Base-by-base conservation (phyloP, 306 rosid genomes). In the Trifolium dubium region DNA sequence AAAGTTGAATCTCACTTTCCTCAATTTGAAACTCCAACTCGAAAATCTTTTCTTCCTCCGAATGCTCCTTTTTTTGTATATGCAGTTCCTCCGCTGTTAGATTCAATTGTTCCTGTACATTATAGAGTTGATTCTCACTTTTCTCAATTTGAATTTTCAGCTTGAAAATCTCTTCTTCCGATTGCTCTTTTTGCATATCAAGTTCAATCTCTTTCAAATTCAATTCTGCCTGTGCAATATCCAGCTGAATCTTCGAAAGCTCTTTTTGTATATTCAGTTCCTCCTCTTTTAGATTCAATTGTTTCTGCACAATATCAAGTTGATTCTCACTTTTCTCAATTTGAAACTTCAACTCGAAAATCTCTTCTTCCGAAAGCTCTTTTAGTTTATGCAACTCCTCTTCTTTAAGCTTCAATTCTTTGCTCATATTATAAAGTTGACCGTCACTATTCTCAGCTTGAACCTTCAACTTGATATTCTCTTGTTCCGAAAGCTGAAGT, bases 401-500 rank as follows among this genome's bases (percentile, higher is more conserved):
- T n/a, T 29, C 34, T 55, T 23, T 55, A 35, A 23, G 35, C n/a
- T 10, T 28, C 62, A 79, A 86, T 12, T 5, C 29, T 53, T 46
- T 12, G 85, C 81, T 0, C 69, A 61, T 58, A 72, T 71, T 79
- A 77, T 23, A 14, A 28, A 85, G 85, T 80, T 77, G 85, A 76
- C 32, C 67, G 72, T 88, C 71, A 12, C 67, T 66, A 56, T 64
- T 70, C 81, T 83, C 82, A 44, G 78, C 40, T 67, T 69, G 83
- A 78, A 12, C 56, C 77, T 80, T 82, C 43, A 87, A 82, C 63
- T 59, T 39, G 40, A 9, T 8, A 64, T 72, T 71, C 67, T 83
- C 87, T 64, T 80, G 62, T 75, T 85, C 89, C 28, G 92, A 85
- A 11, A 72, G 74, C 49, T 79, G 77, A 66, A 88, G 87, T 66